These are phyloP conservation scores for Sarocladium oryzae DNA, from an alignment of 2,329 filamentous ascomycete species.

Conservation along the genomic window DNA sequence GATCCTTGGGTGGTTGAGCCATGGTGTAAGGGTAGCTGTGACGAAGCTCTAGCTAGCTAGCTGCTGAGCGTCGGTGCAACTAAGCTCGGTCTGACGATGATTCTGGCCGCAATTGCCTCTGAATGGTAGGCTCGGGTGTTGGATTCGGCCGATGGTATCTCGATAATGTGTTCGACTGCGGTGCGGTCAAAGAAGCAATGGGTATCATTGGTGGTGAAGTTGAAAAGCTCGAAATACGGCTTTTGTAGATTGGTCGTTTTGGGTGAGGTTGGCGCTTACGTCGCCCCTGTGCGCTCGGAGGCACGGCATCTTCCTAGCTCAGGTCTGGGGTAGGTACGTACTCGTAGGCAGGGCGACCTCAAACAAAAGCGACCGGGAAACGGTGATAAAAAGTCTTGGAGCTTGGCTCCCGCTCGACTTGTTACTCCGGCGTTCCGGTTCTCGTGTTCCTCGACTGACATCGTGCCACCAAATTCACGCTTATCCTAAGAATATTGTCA, in stretches of 20 bases:
- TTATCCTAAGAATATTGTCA: no score
- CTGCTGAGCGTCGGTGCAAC: neutral
- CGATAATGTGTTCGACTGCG: neutral
- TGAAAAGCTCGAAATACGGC: neutral
- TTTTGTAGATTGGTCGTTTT: neutral
- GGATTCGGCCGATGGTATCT: neutral
- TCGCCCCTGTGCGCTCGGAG: slow-evolving; percentile 1
- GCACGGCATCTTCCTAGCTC: slow-evolving; percentile 1
- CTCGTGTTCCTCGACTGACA: no score
- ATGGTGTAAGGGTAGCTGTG: neutral
- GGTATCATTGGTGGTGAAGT: neutral
- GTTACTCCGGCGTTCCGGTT: no score
- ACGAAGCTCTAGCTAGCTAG: neutral
- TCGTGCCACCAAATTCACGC: no score
- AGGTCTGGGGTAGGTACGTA: neutral
- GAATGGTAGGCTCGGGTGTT: no score
- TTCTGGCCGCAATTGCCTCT: neutral
- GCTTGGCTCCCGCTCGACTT: no score
- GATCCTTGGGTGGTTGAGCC: neutral
- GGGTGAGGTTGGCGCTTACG: slow-evolving; percentile 9
- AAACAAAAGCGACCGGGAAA: slow-evolving; percentile 8
- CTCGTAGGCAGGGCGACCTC: neutral
- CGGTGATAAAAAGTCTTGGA: slow-evolving; percentile 1
- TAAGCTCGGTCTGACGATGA: neutral
- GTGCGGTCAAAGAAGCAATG: neutral